These are phyloP conservation scores for Aspergillus tamarii DNA, from an alignment of 2,329 filamentous ascomycete species.

Conservation along the genomic window DNA sequence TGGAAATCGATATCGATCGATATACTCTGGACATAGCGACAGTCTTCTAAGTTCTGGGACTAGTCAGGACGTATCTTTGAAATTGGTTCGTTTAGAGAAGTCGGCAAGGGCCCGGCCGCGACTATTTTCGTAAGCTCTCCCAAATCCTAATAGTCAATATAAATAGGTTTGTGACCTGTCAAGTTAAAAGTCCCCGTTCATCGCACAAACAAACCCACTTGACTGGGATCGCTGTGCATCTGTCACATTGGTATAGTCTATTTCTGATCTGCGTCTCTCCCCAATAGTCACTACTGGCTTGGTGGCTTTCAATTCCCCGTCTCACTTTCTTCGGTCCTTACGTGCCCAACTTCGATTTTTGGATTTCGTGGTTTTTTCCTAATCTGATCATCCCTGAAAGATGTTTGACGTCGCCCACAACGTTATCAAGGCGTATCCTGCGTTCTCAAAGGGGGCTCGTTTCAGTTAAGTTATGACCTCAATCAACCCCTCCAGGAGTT, in stretches of 20 bases:
- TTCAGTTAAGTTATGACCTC: not conserved
- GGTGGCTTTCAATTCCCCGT: conserved; percentile 8
- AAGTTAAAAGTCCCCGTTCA: not conserved
- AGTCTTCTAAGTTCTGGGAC: no score
- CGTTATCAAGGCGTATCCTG: not conserved
- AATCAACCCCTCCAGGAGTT: not conserved
- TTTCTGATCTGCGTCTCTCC: conserved; percentile 11
- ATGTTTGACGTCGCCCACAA: not conserved
- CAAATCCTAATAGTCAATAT: not conserved
- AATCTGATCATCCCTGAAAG: not conserved
- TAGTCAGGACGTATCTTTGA: not conserved
- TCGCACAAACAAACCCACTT: conserved; percentile 3
- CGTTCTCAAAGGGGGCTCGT: not conserved
- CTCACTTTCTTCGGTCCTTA: conserved; percentile 2
- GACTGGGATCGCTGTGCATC: conserved; percentile 14
- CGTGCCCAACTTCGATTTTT: not conserved
- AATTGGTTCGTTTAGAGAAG: not conserved
- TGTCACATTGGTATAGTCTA: conserved; percentile 20
- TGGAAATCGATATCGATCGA: not conserved
- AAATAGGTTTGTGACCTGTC: conserved; percentile 8
- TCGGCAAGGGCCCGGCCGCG: not conserved
- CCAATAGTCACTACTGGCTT: conserved; percentile 9
- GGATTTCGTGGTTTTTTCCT: not conserved
- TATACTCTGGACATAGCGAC: no score
- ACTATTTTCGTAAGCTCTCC: not conserved